phyloP scores from a whole-genome alignment of 306 rosid species.

The Castanospermum australe region DNA sequence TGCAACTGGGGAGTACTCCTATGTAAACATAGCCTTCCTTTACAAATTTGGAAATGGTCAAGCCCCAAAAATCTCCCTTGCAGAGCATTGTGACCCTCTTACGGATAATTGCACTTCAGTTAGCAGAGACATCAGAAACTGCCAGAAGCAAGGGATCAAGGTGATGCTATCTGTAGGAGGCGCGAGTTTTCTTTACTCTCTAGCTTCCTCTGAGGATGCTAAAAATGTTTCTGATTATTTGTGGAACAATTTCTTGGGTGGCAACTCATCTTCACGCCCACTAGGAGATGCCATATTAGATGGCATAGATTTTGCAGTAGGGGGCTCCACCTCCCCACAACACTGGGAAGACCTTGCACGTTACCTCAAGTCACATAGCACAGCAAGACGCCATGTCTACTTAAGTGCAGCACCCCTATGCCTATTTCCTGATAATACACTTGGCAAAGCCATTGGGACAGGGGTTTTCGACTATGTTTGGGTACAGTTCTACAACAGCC shows the following conservation, averaged over 20 bases:
- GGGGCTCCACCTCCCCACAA: background rate
- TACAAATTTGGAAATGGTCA: background rate
- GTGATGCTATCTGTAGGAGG: constrained; percentile 31
- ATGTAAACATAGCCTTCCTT: constrained; percentile 18
- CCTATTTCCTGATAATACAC: constrained; percentile 41
- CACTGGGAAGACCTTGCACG: constrained; percentile 37
- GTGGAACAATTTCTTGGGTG: constrained; percentile 32
- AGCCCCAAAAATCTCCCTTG: background rate
- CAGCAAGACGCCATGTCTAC: constrained; percentile 22
- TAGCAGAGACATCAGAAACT: background rate
- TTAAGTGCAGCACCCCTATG: constrained; percentile 58
- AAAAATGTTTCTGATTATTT: constrained; percentile 20
- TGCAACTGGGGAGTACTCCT: constrained; percentile 5
- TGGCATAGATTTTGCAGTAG: constrained; percentile 35
- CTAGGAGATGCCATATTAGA: constrained; percentile 31
- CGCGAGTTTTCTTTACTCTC: fast-evolving
- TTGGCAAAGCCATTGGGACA: constrained; percentile 16
- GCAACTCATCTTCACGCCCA: constrained; percentile 27
- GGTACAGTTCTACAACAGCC: constrained; percentile 47
- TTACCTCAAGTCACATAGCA: constrained; percentile 26
- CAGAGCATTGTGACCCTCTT: constrained; percentile 18
- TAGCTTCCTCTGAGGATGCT: constrained; percentile 6
- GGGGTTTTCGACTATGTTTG: constrained; percentile 53
- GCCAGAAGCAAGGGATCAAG: constrained; percentile 32
- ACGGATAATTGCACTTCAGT: background rate